Evolutionary conservation across 768 basidiomycete species (phyloP), one percentile per base, ranked within the genome.

Genomic region (Rhodotorula kratochvilovae): DNA sequence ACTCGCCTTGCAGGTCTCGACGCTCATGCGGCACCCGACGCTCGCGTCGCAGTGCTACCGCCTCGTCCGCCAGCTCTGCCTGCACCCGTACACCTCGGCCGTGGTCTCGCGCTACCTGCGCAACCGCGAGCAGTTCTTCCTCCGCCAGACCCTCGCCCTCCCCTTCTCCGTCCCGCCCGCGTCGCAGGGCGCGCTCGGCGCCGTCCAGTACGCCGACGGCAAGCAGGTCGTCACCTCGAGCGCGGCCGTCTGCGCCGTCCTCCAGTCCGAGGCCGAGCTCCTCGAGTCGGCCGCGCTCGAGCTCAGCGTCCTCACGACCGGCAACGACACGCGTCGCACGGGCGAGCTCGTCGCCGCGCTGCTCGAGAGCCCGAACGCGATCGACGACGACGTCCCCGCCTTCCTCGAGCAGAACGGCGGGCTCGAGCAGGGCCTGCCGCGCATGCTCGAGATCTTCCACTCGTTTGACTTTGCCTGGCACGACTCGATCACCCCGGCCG

Each of bases 401-500:
- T 83, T 86, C 78, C 83, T 65, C 83, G 90, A 83, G 85, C 82
- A 64, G n/a, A 74, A 42, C 46, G 69, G 73, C 72, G 84, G 67
- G 4, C 36, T 73, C 39, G 76, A 73, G 21, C 92, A 93, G 78
- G 89, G 90, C 0, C 87, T 91, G 64, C 84, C 91, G 76, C 85
- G 90, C 35, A 88, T 96, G 79, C 88, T 95, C 76, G 92, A 95
- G 79, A 86, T 92, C 63, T 83, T 97, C 57, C 89, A 91, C 77
- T 90, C 91, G 0, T 82, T 97, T 76, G 87, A 88, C 78, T 89
- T 97, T 73, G 88, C 90, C 64, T 97, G 93, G 93, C 85, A 85
- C 11, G 94, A 97, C 78, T 86, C 85, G 67, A 81, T 91, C 54
- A 80, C 85, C 25, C 83, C 86, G 11, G 78, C 86, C 60, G 83